A percentile compares a stretch with the other conserved stretches of the same genome.
phyloP scores from a whole-genome alignment of 1,139 yeast species.

The Debaryomyces sp. region DNA sequence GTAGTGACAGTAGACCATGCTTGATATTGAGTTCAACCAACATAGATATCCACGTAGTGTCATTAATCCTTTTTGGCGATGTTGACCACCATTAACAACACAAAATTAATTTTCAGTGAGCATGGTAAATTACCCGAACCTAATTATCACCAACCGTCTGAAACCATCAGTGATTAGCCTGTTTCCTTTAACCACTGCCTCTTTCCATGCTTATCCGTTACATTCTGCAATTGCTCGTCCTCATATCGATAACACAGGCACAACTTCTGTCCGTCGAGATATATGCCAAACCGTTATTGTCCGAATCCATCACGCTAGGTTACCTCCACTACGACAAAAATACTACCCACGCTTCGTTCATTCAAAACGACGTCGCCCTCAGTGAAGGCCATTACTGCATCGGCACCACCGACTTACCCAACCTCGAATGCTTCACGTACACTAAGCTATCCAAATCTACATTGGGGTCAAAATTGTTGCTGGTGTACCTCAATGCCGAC shows the following conservation, averaged over 20 bases:
- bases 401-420: constrained; percentile 31
- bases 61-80: not conserved
- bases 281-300: constrained; percentile 1
- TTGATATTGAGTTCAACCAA: not conserved
- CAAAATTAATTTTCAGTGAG: constrained; percentile 4
- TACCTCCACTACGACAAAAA: constrained; percentile 4
- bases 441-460: constrained; percentile 8
- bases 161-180: not conserved
- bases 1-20: not conserved
- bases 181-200: not conserved
- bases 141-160: not conserved
- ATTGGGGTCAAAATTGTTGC: not conserved
- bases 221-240: not conserved
- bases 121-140: not conserved
- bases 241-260: not conserved
- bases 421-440: constrained; percentile 36
- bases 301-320: constrained; percentile 2
- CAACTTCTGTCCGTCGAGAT: not conserved
- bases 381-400: constrained; percentile 27
- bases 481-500: constrained; percentile 1
- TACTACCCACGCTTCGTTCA: constrained; percentile 5
- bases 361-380: not conserved
- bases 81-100: not conserved
- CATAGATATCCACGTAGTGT: not conserved
- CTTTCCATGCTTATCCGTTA: not conserved